Evolutionary conservation across 179 eudicot species (phyloP), one percentile per base, ranked within the genome.

Genomic region (Spergularia azorica): DNA sequence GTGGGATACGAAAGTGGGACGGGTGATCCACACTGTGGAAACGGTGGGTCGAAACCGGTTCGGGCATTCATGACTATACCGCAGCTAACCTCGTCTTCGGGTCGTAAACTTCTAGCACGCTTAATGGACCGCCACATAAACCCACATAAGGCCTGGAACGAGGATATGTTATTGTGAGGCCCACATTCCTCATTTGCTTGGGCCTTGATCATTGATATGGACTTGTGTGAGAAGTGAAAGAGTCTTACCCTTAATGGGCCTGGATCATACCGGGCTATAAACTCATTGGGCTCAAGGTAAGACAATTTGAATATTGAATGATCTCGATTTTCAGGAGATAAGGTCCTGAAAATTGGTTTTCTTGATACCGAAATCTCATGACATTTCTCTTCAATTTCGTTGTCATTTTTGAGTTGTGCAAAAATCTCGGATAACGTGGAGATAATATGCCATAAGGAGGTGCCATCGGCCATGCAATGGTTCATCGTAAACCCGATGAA

Each of bases 401-500:
- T 12, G 3, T 48, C 17, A 20, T 73, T 63, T 0, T 54, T 38
- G 3, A 75, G 11, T 54, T 75, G 78, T n/a, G 46, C 12, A 21
- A 76, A 76, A 63, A 70, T 70, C 39, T 80, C 77, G 2, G 80
- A 76, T 11, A 80, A 71, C 52, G 52, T 46, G 5, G 65, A 43
- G 18, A 71, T 54, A 15, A 80, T 76, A 57, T 76, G 79, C 63
- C 63, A 70, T 38, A 76, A 71, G 1, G 83, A 65, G 3, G 74
- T 52, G 9, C 80, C 80, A 52, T 81, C 83, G 0, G 38, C 83
- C 15, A 81, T 4, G 43, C 73, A 58, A 26, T 81, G 83, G 70
- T 77, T 80, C 83, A 80, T 66, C 14, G 80, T 76, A 41, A 80
- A 76, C 51, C 83, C 83, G 20, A 80, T 71, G n/a, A 80, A 76